Evolutionary conservation across 192 early-diverging fungal species (phyloP).

Genomic region (Gryganskiella cystojenkinii): DNA sequence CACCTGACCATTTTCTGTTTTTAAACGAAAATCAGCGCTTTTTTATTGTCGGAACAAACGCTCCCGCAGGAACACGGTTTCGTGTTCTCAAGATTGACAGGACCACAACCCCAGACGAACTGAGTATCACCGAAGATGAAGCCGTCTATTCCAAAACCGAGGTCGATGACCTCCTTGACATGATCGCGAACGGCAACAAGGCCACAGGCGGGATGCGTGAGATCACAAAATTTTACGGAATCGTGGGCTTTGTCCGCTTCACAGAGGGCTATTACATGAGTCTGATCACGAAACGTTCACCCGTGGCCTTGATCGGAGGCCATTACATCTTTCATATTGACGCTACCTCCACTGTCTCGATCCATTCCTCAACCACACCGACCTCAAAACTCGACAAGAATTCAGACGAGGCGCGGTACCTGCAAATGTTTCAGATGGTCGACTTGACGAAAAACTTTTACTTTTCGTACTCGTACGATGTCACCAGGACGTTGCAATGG

Average conservation of each 20-base stretch:
- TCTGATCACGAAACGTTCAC: conserved; percentile 81
- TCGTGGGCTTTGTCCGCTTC: conserved; percentile 91
- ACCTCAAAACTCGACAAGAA: conserved; percentile 75
- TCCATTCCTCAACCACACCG: conserved; percentile 61
- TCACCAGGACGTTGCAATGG: conserved; percentile 89
- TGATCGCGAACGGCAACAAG: conserved; percentile 84
- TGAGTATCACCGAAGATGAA: conserved; percentile 84
- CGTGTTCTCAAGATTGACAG: conserved; percentile 92
- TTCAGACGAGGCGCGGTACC: conserved; percentile 79
- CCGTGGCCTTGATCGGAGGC: conserved; percentile 93
- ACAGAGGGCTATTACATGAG: conserved; percentile 94
- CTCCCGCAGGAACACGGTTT: conserved; percentile 74
- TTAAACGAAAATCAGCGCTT: conserved; percentile 64
- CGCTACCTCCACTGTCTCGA: conserved; percentile 81
- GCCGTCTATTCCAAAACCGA: conserved; percentile 78
- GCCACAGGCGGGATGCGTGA: conserved; percentile 78
- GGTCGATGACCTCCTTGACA: conserved; percentile 75
- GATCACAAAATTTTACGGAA: conserved; percentile 76
- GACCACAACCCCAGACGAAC: conserved; percentile 68
- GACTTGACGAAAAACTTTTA: conserved; percentile 97
- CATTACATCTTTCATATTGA: conserved; percentile 98
- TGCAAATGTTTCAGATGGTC: conserved; percentile 90
- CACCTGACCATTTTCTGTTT: background rate
- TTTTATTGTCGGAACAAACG: conserved; percentile 87
- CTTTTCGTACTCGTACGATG: conserved; percentile 97